These are phyloP conservation scores for Exobasidium rhododendri DNA, from an alignment of 1,284 basidiomycete genomes.

Conservation along the genomic window DNA sequence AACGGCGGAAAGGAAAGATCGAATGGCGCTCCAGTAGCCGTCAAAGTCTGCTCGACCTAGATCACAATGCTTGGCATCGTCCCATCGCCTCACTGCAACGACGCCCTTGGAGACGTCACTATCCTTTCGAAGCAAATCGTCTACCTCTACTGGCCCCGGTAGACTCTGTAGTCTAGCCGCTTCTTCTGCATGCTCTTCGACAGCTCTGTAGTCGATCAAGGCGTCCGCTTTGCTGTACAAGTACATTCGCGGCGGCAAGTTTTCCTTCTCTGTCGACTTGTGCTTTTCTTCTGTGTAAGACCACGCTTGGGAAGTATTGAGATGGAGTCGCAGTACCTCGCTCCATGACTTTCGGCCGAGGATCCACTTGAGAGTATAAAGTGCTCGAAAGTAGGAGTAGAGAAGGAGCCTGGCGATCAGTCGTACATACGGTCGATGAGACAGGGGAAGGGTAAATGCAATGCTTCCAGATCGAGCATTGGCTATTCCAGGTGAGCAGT, in stretches of 20 bases:
- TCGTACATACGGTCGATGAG: slow-evolving; percentile 21
- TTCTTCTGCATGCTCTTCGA: slow-evolving; percentile 39
- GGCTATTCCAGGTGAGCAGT: slow-evolving; percentile 37
- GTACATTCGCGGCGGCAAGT: slow-evolving; percentile 37
- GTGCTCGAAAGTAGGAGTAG: slow-evolving; percentile 23
- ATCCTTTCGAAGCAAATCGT: slow-evolving; percentile 9
- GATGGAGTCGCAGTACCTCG: slow-evolving; percentile 26
- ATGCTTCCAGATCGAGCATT: slow-evolving; percentile 26
- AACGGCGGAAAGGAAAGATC: slow-evolving; percentile 21
- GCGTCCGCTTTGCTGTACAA: slow-evolving; percentile 40
- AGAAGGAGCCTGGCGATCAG: slow-evolving; percentile 19
- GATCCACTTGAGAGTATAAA: slow-evolving; percentile 23
- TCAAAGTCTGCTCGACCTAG: slow-evolving; percentile 34
- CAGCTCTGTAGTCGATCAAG: slow-evolving; percentile 35
- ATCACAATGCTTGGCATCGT: slow-evolving; percentile 36
- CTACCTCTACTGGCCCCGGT: slow-evolving; percentile 7
- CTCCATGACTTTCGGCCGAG: slow-evolving; percentile 21
- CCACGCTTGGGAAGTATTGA: slow-evolving; percentile 35
- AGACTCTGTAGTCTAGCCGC: slow-evolving; percentile 17
- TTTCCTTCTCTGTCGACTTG: background rate
- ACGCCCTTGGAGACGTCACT: slow-evolving; percentile 16
- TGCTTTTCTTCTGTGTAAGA: slow-evolving; percentile 4
- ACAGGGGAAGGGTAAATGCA: slow-evolving; percentile 41
- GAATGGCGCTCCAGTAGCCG: slow-evolving; percentile 37
- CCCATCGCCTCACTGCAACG: slow-evolving; percentile 29